Percentiles rank a stretch among this genome's conserved stretches.
These are phyloP conservation scores for Taphrina deformans DNA, from an alignment of 1,139 yeast genomes.

Conservation along the genomic window DNA sequence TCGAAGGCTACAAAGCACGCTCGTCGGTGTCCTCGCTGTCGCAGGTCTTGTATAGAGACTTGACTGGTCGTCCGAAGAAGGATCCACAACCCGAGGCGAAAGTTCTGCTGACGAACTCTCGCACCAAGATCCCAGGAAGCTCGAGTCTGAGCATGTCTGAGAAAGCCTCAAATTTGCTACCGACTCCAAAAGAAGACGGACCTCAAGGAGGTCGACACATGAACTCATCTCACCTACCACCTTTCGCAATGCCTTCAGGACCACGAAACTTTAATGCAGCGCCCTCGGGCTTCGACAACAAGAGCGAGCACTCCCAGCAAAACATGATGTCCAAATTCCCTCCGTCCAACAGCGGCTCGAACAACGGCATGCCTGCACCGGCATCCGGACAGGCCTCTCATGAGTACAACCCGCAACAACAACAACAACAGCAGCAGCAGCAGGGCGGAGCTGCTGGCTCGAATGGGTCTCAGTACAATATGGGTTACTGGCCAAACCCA, in stretches of 20 bases:
- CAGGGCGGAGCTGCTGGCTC: constrained; percentile 1
- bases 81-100: background rate
- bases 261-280: constrained; percentile 9
- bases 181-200: constrained; percentile 9
- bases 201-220: constrained; percentile 12
- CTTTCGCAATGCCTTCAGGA: constrained; percentile 21
- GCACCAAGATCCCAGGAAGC: background rate
- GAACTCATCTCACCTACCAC: constrained; percentile 28
- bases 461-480: constrained; percentile 6
- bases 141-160: constrained; percentile 12
- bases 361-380: constrained; percentile 4
- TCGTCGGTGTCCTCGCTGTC: background rate
- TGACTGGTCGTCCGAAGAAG: background rate
- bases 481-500: constrained; percentile 22
- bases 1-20: background rate
- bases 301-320: constrained; percentile 11
- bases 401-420: constrained; percentile 14
- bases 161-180: constrained; percentile 18
- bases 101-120: constrained; percentile 1
- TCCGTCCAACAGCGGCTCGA: constrained; percentile 2
- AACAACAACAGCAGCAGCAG: constrained; percentile 8
- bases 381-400: constrained; percentile 9
- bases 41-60: background rate
- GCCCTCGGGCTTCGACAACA: constrained; percentile 13
- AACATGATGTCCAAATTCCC: constrained; percentile 25